These are phyloP conservation scores for Breynia disticha DNA, from an alignment of 441 rosid genomes.

Conservation along the genomic window DNA sequence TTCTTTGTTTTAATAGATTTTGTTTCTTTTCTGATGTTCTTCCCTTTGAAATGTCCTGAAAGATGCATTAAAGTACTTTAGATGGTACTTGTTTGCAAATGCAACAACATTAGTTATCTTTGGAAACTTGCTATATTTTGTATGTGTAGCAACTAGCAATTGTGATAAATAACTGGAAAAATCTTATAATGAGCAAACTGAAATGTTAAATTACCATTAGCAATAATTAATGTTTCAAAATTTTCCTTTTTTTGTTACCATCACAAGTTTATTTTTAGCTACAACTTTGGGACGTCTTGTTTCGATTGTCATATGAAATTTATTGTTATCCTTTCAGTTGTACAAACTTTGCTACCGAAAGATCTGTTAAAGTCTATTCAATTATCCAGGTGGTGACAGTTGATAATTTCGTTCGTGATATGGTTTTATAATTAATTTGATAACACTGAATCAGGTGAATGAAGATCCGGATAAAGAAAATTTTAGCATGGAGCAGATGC, in stretches of 20 bases:
- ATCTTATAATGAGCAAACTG: too few relatives aligned
- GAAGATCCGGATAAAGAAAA: conserved; percentile 47
- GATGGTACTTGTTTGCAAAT: background rate
- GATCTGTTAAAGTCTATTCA: background rate
- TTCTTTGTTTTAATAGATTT: too few relatives aligned
- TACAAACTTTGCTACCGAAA: conserved; percentile 1
- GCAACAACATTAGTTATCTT: background rate
- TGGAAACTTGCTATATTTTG: background rate
- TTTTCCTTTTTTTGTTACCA: too few relatives aligned
- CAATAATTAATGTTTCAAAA: too few relatives aligned
- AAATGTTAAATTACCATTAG: too few relatives aligned
- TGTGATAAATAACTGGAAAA: too few relatives aligned
- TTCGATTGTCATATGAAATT: background rate
- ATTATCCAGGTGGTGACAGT: background rate
- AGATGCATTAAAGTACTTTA: background rate
- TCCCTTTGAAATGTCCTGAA: background rate
- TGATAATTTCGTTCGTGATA: background rate
- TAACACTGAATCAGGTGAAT: conserved; percentile 29
- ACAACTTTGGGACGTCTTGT: too few relatives aligned
- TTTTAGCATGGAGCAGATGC: conserved; percentile 32
- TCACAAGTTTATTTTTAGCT: too few relatives aligned
- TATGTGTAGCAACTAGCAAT: background rate
- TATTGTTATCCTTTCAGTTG: background rate
- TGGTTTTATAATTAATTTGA: background rate
- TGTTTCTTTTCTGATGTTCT: too few relatives aligned